Evolutionary conservation across 331 rosid genomes (phyloP).

Genomic region (Rosa hybrid): DNA sequence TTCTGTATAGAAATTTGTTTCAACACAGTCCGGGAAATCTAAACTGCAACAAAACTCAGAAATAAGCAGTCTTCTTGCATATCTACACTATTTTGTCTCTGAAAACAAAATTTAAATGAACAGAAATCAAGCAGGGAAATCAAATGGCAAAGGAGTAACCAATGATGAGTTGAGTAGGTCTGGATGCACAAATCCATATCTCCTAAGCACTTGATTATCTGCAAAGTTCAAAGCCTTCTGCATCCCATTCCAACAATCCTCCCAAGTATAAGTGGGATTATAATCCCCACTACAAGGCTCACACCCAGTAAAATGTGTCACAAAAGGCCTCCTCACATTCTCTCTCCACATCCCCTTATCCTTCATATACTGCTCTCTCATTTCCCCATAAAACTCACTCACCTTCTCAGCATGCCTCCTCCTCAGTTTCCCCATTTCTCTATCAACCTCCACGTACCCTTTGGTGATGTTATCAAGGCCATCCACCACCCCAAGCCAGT

Average conservation of each 20-base stretch:
- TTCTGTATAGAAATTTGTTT: background rate
- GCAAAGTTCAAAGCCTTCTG: conserved; percentile 70
- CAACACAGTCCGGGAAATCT: background rate
- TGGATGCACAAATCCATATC: conserved; percentile 58
- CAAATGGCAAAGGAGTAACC: conserved; percentile 52
- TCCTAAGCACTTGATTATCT: conserved; percentile 73
- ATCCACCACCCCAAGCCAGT: conserved; percentile 66
- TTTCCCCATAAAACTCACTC: conserved; percentile 52
- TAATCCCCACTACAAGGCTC: conserved; percentile 83
- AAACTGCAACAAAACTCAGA: background rate
- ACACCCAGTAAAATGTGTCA: conserved; percentile 87
- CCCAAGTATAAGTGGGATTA: conserved; percentile 55
- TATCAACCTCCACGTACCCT: conserved; percentile 51
- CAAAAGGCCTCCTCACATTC: conserved; percentile 67
- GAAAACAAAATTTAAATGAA: background rate
- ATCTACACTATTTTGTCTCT: conserved; percentile 2
- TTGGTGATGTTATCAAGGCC: conserved; percentile 38
- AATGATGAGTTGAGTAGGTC: conserved; percentile 39
- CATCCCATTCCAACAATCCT: conserved; percentile 88
- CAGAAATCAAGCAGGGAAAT: conserved; percentile 39
- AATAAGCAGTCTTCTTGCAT: background rate
- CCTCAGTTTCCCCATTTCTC: conserved; percentile 34
- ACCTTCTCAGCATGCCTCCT: conserved; percentile 81
- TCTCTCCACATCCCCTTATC: conserved; percentile 48
- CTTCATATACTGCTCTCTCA: conserved; percentile 49